Evolutionary conservation across 1,284 basidiomycete species (phyloP).

Genomic region (Pisolithus thermaeus): DNA sequence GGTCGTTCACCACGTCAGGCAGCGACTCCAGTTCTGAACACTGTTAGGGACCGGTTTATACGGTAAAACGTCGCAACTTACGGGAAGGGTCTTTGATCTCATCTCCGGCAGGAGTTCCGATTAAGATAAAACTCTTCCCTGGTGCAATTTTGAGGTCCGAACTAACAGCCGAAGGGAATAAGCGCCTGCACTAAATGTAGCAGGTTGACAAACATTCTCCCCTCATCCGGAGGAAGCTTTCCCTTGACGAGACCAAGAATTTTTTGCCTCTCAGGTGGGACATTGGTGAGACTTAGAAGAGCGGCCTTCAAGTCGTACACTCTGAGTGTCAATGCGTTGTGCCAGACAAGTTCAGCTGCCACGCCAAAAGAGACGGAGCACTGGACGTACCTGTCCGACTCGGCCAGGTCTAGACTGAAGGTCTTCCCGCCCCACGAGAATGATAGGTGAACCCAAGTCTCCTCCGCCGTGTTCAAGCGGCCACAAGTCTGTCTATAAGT

Average conservation of each 20-base stretch:
- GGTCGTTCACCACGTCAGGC: slow-evolving; percentile 73
- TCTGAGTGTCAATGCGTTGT: slow-evolving; percentile 28
- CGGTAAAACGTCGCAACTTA: slow-evolving; percentile 13
- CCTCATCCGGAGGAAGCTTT: slow-evolving; percentile 74
- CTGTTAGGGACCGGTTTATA: not conserved
- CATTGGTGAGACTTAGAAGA: slow-evolving; percentile 68
- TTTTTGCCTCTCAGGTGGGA: slow-evolving; percentile 86
- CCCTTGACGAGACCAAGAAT: slow-evolving; percentile 83
- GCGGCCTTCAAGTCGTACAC: slow-evolving; percentile 64
- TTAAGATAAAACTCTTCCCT: slow-evolving; percentile 72
- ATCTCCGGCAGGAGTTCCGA: slow-evolving; percentile 79
- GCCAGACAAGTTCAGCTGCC: not conserved
- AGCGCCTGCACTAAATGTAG: not conserved
- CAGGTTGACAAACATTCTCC: slow-evolving; percentile 46
- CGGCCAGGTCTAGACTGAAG: slow-evolving; percentile 55
- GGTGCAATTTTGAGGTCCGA: slow-evolving; percentile 52
- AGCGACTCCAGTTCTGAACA: slow-evolving; percentile 53
- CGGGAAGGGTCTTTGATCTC: slow-evolving; percentile 75
- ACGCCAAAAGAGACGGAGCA: not conserved
- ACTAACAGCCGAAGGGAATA: slow-evolving; percentile 27
- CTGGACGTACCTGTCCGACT: slow-evolving; percentile 57
- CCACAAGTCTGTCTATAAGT: not conserved
- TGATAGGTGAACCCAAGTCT: slow-evolving; percentile 50
- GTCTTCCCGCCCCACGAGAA: slow-evolving; percentile 63
- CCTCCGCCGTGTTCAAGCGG: not conserved